Base-by-base conservation (phyloP, 805 yeast genomes). In the Kuraishia capsulata region DNA sequence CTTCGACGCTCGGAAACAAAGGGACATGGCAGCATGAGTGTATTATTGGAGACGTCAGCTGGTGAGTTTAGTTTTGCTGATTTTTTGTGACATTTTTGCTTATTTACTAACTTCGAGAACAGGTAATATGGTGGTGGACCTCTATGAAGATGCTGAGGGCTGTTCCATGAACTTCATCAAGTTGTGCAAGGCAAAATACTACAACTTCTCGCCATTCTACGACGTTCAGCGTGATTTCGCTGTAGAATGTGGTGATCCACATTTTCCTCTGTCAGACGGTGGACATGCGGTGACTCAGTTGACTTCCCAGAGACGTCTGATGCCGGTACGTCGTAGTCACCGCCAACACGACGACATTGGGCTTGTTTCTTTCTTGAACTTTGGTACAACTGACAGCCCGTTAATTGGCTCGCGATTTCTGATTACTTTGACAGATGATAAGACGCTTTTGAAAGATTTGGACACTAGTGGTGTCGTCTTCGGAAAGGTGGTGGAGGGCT, bases 401-500 rank as follows among this genome's bases (percentile, higher is more conserved):
- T 11, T 13, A 14, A 30, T 61, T 2, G 58, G 64, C 2, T 62
- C 71, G 1, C 51, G 57, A 38, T 59, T 71, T 37, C 25, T 57
- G 8, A 60, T 71, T 5, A 59, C 69, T 2, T 46, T 69, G 32
- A 51, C 49, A 0, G 59, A 60, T 32, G 47, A 60, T 8, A 44
- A 40, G 8, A 36, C 38, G 5, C 36, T 44, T 4, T 43, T 59
- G 24, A 49, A 57, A 16, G 56, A 51, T 28, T 37, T 54, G 6
- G 42, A 54, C 37, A 19, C 24, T 3, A 29, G 42, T 21, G 47
- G 48, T 1, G 47, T 56, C 0, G 59, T 64, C 2, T 73, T 78
- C 62, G 85, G 80, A 0, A 53, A 56, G 23, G 69, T 78, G 0
- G 61, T 54, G 2, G 83, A 76, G 47, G 81, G 76, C 0, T 64